A percentile compares a stretch with the other conserved stretches of the same genome.
Conservation (phyloP, 208 protist species). For the Leishmania mexicana region DNA sequence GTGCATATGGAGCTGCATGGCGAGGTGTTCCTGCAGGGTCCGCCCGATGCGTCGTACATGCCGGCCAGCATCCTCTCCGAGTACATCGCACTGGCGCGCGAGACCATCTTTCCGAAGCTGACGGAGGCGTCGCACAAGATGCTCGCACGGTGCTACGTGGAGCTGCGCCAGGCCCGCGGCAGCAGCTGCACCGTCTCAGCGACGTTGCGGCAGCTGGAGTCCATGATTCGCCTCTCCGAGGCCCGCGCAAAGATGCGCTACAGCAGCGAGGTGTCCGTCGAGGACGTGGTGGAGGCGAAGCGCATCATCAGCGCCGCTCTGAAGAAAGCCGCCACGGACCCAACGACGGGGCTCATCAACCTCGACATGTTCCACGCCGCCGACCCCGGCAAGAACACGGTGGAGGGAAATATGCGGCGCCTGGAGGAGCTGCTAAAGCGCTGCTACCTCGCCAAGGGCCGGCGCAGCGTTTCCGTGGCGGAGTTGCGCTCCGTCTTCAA, state of each 20-base stretch:
- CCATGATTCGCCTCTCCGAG: conserved; percentile 98
- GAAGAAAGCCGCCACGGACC: conserved; percentile 89
- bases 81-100: conserved; percentile 94
- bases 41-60: conserved; percentile 68
- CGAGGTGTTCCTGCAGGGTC: conserved; percentile 73
- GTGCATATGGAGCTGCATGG: conserved; percentile 73
- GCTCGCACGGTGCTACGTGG: conserved; percentile 95
- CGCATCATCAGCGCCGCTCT: conserved; percentile 87
- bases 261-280: conserved; percentile 55
- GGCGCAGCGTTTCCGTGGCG: conserved; percentile 44
- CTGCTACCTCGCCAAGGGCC: conserved; percentile 49
- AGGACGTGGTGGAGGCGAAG: conserved; percentile 93
- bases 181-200: conserved; percentile 96
- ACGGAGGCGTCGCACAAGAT: conserved; percentile 86
- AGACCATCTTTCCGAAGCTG: conserved; percentile 82
- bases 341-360: conserved; percentile 87
- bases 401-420: conserved; percentile 81
- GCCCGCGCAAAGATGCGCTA: conserved; percentile 93
- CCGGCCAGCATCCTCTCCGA: conserved; percentile 80
- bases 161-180: conserved; percentile 88
- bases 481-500: conserved; percentile 78
- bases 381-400: conserved; percentile 77
- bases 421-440: conserved; percentile 69
- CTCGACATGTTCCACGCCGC: conserved; percentile 90
- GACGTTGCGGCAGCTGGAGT: conserved; percentile 98